phyloP scores from a whole-genome alignment of 306 rosid species.

The Ammopiptanthus mongolicus region DNA sequence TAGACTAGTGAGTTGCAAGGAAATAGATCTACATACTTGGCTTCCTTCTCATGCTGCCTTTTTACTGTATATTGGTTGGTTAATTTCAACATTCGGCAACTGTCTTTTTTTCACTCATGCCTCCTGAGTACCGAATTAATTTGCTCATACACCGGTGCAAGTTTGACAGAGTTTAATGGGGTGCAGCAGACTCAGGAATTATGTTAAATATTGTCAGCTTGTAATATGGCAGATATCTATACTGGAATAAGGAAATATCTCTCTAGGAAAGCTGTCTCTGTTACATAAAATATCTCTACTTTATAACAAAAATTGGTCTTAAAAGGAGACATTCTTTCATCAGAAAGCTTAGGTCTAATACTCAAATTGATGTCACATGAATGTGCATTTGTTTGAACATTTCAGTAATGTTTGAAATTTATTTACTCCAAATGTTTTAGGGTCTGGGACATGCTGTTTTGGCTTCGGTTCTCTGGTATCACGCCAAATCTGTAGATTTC shows the following conservation, averaged over 20 bases:
- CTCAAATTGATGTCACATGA: neutral
- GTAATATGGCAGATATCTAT: neutral
- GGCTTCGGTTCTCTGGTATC: conserved; percentile 67
- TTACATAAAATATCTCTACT: neutral
- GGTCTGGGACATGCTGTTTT: conserved; percentile 64
- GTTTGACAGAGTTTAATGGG: neutral
- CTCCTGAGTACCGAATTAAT: neutral
- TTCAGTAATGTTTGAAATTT: conserved; percentile 5
- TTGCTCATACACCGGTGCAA: neutral
- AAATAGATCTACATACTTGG: neutral
- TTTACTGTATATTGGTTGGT: neutral
- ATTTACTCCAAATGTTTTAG: conserved; percentile 39
- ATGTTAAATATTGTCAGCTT: neutral
- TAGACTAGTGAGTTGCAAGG: neutral
- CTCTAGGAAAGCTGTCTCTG: neutral
- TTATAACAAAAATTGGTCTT: neutral
- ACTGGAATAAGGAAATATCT: conserved; percentile 1
- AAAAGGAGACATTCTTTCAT: neutral
- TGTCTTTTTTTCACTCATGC: neutral
- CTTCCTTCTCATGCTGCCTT: neutral
- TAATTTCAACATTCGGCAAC: neutral
- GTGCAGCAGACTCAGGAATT: neutral
- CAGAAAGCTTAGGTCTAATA: conserved; percentile 24
- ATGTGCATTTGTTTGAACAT: neutral
- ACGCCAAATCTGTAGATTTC: conserved; percentile 81